Conservation (phyloP, 2,329 filamentous ascomycete genomes). For the Aspergillus floridensis region DNA sequence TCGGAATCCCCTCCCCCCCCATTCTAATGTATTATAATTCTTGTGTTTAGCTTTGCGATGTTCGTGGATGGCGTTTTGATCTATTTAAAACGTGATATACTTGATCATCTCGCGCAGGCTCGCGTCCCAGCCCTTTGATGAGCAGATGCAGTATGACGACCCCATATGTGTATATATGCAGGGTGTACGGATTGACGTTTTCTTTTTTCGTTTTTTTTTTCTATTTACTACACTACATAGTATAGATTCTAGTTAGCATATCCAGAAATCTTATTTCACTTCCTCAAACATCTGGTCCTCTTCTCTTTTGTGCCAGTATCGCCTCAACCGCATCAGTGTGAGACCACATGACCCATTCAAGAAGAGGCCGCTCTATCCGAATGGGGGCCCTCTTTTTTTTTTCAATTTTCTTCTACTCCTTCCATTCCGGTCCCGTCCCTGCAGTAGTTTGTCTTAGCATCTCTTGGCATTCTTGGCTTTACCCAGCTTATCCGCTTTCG, state of each 20-base stretch:
- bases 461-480: too few relatives aligned
- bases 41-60: not conserved
- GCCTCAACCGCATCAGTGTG: too few relatives aligned
- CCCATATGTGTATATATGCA: constrained; percentile 3
- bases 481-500: too few relatives aligned
- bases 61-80: not conserved
- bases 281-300: not conserved
- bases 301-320: not conserved
- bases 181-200: constrained; percentile 1
- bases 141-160: not conserved
- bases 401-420: not conserved
- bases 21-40: constrained; percentile 8
- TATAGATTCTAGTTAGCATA: not conserved
- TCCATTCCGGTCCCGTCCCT: not conserved
- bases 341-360: not conserved
- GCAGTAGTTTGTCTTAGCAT: not conserved
- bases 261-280: not conserved
- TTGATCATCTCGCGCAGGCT: constrained; percentile 10
- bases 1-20: not conserved
- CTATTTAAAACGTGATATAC: not conserved
- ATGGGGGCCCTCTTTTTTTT: not conserved
- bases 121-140: constrained; percentile 4
- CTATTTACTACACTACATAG: not conserved
- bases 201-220: not conserved
- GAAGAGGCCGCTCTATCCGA: not conserved